Evolutionary conservation across 495 filamentous ascomycete genomes (phyloP).

Genomic region (Penicillium herquei): DNA sequence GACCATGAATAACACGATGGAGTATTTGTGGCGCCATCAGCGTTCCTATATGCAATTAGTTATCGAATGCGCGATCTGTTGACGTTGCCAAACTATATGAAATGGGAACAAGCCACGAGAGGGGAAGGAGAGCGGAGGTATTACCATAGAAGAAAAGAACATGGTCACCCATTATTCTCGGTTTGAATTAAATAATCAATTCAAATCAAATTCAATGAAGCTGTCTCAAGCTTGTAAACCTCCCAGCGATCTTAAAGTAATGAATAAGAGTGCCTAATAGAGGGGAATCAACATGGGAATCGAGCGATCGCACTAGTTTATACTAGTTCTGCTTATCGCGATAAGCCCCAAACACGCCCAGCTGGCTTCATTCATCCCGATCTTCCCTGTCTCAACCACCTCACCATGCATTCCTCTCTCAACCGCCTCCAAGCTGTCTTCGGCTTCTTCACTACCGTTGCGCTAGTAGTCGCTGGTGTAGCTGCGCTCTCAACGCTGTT

Average conservation of each 20-base stretch:
- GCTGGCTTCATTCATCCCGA: slow-evolving; percentile 35
- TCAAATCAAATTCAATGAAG: too few relatives aligned
- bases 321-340: not conserved
- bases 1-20: slow-evolving; percentile 76
- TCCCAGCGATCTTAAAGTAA: too few relatives aligned
- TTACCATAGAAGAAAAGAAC: slow-evolving; percentile 60
- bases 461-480: slow-evolving; percentile 72
- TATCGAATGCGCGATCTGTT: not conserved
- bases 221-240: too few relatives aligned
- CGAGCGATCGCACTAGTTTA: too few relatives aligned
- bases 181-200: not conserved
- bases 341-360: slow-evolving; percentile 32
- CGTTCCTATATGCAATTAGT: slow-evolving; percentile 29
- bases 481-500: slow-evolving; percentile 77
- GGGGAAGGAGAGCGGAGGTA: not conserved
- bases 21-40: slow-evolving; percentile 83
- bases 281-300: too few relatives aligned
- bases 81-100: too few relatives aligned
- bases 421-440: slow-evolving; percentile 89
- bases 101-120: too few relatives aligned
- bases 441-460: slow-evolving; percentile 95
- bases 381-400: not conserved
- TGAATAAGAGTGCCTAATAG: not conserved
- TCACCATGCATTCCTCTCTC: slow-evolving; percentile 80
- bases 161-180: slow-evolving; percentile 38